These are phyloP conservation scores for Stachybotrys chartarum DNA, from an alignment of 2,329 filamentous ascomycete genomes.

Conservation along the genomic window DNA sequence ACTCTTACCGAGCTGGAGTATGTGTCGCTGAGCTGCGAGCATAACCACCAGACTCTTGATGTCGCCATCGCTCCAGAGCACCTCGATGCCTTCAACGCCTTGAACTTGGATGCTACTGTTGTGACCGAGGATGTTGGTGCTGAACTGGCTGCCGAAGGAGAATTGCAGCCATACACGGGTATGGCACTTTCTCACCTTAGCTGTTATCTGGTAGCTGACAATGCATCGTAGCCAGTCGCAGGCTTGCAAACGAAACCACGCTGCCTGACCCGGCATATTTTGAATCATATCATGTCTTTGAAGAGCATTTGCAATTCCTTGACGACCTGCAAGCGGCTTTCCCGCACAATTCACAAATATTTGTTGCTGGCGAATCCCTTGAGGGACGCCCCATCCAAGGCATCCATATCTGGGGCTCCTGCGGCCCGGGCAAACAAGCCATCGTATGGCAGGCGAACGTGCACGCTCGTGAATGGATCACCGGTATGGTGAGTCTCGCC, in stretches of 20 bases:
- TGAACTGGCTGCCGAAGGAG: conserved; percentile 15
- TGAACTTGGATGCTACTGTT: conserved; percentile 13
- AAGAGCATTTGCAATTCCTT: conserved; percentile 42
- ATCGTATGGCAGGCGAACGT: conserved; percentile 48
- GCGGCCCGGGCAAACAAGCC: conserved; percentile 34
- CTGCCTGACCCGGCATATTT: conserved; percentile 33
- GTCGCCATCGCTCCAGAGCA: conserved; percentile 16
- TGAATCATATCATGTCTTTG: conserved; percentile 44
- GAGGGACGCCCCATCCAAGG: conserved; percentile 52
- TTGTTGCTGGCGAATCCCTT: conserved; percentile 39
- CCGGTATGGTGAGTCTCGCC: conserved; percentile 20
- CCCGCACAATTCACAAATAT: conserved; percentile 37
- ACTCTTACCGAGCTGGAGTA: conserved; percentile 11
- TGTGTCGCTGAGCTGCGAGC: conserved; percentile 17
- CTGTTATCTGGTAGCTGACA: not conserved
- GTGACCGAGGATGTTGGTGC: conserved; percentile 15
- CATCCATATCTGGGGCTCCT: conserved; percentile 43
- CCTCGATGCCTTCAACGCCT: conserved; percentile 11
- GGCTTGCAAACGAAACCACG: not conserved
- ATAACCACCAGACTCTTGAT: conserved; percentile 12
- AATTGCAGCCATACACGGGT: conserved; percentile 9
- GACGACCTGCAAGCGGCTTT: conserved; percentile 34
- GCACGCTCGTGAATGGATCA: conserved; percentile 53
- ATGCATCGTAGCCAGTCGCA: not conserved
- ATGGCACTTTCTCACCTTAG: not conserved